These are phyloP conservation scores for Lipomyces chichibuensis DNA, from an alignment of 805 yeast species.

Conservation along the genomic window DNA sequence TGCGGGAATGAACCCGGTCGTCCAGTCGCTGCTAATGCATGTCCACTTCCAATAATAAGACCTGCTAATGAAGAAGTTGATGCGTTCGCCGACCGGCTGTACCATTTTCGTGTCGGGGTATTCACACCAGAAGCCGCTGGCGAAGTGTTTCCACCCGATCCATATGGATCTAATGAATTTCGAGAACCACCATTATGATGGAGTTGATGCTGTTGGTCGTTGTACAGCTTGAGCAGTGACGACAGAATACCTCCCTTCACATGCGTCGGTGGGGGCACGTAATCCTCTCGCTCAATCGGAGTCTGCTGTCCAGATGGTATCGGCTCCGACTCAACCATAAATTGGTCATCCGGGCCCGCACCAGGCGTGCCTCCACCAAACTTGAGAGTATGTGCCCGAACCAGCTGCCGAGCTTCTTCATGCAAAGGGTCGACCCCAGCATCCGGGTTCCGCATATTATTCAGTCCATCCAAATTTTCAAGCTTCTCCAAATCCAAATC, in stretches of 20 bases:
- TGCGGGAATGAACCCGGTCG: conserved; percentile 7
- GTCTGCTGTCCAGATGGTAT: conserved; percentile 28
- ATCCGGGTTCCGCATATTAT: not conserved
- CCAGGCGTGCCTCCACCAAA: conserved; percentile 3
- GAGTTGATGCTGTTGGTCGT: conserved; percentile 37
- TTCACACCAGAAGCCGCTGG: conserved; percentile 27
- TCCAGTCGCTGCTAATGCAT: conserved; percentile 20
- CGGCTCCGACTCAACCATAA: conserved; percentile 27
- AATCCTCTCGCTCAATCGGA: conserved; percentile 44
- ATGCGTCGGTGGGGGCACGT: conserved; percentile 61
- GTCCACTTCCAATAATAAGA: conserved; percentile 26
- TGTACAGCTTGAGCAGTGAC: conserved; percentile 69
- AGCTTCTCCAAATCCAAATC: conserved; percentile 24
- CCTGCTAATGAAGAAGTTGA: conserved; percentile 37
- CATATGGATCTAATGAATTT: conserved; percentile 12
- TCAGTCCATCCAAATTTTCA: conserved; percentile 4
- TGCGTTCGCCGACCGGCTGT: conserved; percentile 36
- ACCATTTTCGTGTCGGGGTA: conserved; percentile 38
- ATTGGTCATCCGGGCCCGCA: conserved; percentile 4
- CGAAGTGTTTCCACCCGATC: not conserved
- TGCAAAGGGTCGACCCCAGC: conserved; percentile 18
- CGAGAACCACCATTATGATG: conserved; percentile 5
- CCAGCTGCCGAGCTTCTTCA: conserved; percentile 35
- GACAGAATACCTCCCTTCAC: conserved; percentile 88
- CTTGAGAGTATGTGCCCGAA: conserved; percentile 32